Evolutionary conservation across 2,329 filamentous ascomycete genomes (phyloP).

Genomic region (Stachybotrys chartarum): DNA sequence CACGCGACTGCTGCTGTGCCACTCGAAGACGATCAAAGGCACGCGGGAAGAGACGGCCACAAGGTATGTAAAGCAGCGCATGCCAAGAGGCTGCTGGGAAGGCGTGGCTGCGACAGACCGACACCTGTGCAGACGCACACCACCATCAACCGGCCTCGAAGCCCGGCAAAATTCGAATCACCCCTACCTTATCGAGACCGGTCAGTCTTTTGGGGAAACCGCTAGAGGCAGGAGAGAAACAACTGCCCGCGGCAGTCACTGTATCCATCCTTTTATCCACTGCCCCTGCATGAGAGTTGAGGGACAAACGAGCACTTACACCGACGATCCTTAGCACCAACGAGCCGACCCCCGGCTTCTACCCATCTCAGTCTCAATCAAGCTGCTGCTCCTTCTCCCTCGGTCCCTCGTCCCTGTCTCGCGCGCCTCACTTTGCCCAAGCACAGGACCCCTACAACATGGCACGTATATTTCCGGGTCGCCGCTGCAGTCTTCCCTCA

Average conservation of each 20-base stretch:
- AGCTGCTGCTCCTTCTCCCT: not conserved
- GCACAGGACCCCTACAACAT: not conserved
- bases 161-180: no score
- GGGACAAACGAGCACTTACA: not conserved
- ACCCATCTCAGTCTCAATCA: no score
- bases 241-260: no score
- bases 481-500: no score
- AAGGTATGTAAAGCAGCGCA: no score
- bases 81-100: not conserved
- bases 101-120: not conserved
- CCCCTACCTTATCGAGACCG: not conserved
- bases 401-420: not conserved
- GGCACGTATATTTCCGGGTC: no score
- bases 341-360: no score
- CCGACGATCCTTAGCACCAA: not conserved
- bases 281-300: not conserved
- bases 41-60: no score
- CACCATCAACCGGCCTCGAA: not conserved
- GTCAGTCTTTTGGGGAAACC: not conserved
- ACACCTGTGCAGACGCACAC: not conserved
- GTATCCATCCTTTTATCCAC: no score
- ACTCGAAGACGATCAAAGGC: no score
- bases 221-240: not conserved
- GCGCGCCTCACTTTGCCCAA: not conserved
- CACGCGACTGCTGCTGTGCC: no score